Evolutionary conservation across 208 protist genomes (phyloP), one percentile per base, ranked within the genome.

Genomic region (Wallacemonas rigidus): DNA sequence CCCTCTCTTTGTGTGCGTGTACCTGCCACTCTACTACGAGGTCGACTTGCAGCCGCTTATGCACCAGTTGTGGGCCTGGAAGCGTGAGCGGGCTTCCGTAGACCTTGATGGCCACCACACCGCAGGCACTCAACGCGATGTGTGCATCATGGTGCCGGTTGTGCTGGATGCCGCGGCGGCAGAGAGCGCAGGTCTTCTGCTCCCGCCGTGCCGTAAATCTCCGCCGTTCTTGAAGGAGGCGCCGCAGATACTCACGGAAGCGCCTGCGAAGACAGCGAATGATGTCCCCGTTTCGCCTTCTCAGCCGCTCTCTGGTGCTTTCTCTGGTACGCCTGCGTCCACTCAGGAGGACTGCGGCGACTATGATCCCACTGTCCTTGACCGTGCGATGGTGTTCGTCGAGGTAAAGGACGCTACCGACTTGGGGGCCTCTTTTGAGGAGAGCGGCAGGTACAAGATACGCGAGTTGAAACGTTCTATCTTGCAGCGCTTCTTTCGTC

Each of bases 21-120:
- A 92, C 55, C 72, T 91, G 41, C 88, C 91, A 0, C 72, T 96
- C 3, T 92, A 80, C 69, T 96, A 91, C 58, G 91, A 96, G 62
- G 77, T 91, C 9, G 76, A 90, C 70, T 69, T 94, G 2, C 36
- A 69, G 6, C 87, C 86, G 9, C 80, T 94, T 35, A 65, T 96
- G 72, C 67, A 71, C 15, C 61, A 64, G n/a, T 53, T 96, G 40
- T 93, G 88, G 87, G 41, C 57, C 3, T 71, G 74, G 39, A 11
- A 67, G n/a, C 12, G 15, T 3, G 57, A 44, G 26, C 26, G 26
- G 26, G 26, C 26, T 26, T 26, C 26, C 26, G 26, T 26, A 26
- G 26, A 26, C 26, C 26, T 26, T 26, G 26, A 26, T 26, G 26
- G 26, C 26, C 26, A 26, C 26, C 26, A 26, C 26, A 26, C 26